These are phyloP conservation scores for Mycosarcoma maydis DNA, from an alignment of 1,284 basidiomycete genomes.

Conservation along the genomic window DNA sequence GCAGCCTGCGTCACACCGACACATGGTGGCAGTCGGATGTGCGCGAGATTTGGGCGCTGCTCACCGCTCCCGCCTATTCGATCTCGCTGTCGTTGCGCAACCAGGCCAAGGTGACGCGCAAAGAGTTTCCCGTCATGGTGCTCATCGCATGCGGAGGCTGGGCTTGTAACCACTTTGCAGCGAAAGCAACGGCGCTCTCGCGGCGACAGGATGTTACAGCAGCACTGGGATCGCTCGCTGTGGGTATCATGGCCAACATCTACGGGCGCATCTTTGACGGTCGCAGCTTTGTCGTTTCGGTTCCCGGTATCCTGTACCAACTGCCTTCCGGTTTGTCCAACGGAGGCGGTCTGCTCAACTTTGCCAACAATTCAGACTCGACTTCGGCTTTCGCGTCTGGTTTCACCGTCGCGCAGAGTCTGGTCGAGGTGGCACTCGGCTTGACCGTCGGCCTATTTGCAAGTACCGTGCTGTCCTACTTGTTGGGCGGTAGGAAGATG, in stretches of 20 bases:
- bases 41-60: constrained; percentile 69
- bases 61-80: constrained; percentile 82
- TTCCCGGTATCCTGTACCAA: constrained; percentile 81
- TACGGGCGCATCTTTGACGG: constrained; percentile 83
- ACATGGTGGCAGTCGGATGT: constrained; percentile 69
- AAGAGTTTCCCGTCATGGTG: constrained; percentile 77
- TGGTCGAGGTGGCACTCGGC: constrained; percentile 64
- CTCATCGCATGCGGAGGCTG: constrained; percentile 79
- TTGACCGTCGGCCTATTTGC: constrained; percentile 65
- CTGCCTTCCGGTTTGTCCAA: constrained; percentile 85
- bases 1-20: constrained; percentile 20
- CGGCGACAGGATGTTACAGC: constrained; percentile 62
- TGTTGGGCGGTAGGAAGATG: constrained; percentile 56
- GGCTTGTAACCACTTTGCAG: constrained; percentile 67
- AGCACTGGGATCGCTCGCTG: constrained; percentile 76
- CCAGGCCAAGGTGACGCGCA: constrained; percentile 75
- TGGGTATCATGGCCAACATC: constrained; percentile 82
- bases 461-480: constrained; percentile 57
- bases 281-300: constrained; percentile 77
- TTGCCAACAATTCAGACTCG: constrained; percentile 67
- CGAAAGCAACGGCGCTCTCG: constrained; percentile 36
- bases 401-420: constrained; percentile 46
- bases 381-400: constrained; percentile 31
- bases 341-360: constrained; percentile 83
- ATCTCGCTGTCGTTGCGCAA: constrained; percentile 79